Evolutionary conservation across 768 basidiomycete genomes (phyloP), one percentile per base, ranked within the genome.

Genomic region (Rhodotorula diobovata): DNA sequence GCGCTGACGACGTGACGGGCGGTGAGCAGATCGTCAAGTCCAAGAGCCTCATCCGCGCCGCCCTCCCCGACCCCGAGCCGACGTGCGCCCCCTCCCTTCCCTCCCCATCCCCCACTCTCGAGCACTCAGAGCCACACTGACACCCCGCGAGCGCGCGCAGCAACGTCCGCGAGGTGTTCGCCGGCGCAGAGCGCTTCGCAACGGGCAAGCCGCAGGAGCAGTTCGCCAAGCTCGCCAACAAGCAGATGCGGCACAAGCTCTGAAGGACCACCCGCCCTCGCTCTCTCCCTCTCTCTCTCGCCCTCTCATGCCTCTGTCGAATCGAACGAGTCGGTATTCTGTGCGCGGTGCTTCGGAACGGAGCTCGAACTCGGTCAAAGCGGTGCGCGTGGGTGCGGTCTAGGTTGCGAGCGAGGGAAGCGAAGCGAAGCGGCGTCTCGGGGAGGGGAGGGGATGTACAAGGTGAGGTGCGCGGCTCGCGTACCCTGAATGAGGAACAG

Each of bases 141-240:
- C 25, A 3, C 18, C 0, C 5, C 2, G 8, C 16, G 0, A 25
- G 4, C 16, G 2, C 51, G 2, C 4, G 34, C 59, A 66, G 64
- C 41, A 74, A 74, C 63, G 58, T 50, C 30, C 73, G 73, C 48
- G 73, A 74, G 34, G 48, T 74, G 30, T 70, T 74, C 14, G 66
- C 70, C 20, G 73, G 66, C 15, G 88, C 87, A 7, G 86, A 85
- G 58, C 83, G 85, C 61, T 85, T 89, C 76, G 85, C 83, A 10
- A 87, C 85, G 65, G 88, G 87, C 1, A 80, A 86, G 51, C 89
- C 89, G 18, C 48, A 68, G 2, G 78, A 79, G 70, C 84, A 85
- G 57, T 90, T 89, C 73, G 79, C 69, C n/a, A 28, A 67, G 55
- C 59, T 74, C 39, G 73, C 73, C 0, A 39, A 35, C 35, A 74